Evolutionary conservation across 177 flowering plant species (phyloP).

Genomic region (Vitis hybrid): DNA sequence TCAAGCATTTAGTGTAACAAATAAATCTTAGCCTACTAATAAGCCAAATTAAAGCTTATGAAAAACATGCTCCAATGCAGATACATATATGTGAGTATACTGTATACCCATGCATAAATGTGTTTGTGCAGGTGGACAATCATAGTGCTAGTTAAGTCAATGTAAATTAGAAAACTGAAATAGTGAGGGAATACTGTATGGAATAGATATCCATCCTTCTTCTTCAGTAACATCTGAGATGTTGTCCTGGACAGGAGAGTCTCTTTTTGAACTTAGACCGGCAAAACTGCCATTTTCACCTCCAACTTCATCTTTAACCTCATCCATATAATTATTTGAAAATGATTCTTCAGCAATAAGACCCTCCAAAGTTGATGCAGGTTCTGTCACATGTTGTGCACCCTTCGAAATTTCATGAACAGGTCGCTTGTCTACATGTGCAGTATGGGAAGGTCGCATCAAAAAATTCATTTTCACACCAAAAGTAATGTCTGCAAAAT

Average conservation of each 20-base stretch:
- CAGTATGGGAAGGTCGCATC: slow-evolving; percentile 49
- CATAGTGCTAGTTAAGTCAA: neutral
- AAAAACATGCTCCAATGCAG: too few relatives aligned
- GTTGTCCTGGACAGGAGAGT: slow-evolving; percentile 26
- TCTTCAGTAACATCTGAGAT: slow-evolving; percentile 71
- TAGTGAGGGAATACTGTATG: slow-evolving; percentile 49
- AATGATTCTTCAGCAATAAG: slow-evolving; percentile 73
- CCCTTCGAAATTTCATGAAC: slow-evolving; percentile 30
- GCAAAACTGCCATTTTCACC: slow-evolving; percentile 30
- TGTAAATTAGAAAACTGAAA: neutral
- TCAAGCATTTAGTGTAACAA: too few relatives aligned
- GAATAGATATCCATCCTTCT: slow-evolving; percentile 88
- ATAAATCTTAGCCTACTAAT: too few relatives aligned
- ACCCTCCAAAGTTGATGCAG: slow-evolving; percentile 60
- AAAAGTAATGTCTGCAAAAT: slow-evolving; percentile 24
- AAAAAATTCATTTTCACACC: slow-evolving; percentile 67
- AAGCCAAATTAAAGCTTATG: too few relatives aligned
- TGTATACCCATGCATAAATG: too few relatives aligned
- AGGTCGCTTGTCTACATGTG: slow-evolving; percentile 33
- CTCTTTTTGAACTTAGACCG: slow-evolving; percentile 28
- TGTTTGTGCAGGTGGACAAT: too few relatives aligned
- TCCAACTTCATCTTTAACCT: slow-evolving; percentile 28
- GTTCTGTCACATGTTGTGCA: slow-evolving; percentile 24
- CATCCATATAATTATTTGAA: slow-evolving; percentile 24
- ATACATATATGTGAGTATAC: too few relatives aligned